Conservation (phyloP, 2,329 filamentous ascomycete species). For the Trichoderma citrinoviride region DNA sequence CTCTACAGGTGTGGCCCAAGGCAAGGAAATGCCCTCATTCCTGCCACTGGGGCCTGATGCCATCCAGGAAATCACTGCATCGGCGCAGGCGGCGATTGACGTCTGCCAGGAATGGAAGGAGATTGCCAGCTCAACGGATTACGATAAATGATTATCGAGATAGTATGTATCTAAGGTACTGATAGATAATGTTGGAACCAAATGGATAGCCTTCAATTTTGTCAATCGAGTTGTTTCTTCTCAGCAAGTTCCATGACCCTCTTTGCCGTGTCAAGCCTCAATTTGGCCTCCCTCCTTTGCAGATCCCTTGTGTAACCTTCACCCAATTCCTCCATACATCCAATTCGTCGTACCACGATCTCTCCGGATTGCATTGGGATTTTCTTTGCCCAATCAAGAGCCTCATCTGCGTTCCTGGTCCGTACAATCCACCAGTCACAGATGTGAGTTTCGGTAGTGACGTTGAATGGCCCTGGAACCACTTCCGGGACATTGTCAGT, state of each 20-base stretch:
- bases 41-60: conserved; percentile 19
- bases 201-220: neutral
- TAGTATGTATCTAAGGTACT: neutral
- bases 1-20: conserved; percentile 11
- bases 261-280: conserved; percentile 19
- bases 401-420: conserved; percentile 31
- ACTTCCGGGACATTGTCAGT: conserved; percentile 24
- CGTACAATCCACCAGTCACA: conserved; percentile 36
- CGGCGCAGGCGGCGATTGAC: conserved; percentile 12
- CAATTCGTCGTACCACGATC: conserved; percentile 29
- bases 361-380: conserved; percentile 30
- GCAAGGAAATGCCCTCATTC: conserved; percentile 13
- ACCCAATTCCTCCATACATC: conserved; percentile 27
- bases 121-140: conserved; percentile 2
- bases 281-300: conserved; percentile 17
- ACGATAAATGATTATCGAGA: neutral
- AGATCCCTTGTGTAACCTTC: conserved; percentile 25
- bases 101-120: conserved; percentile 4
- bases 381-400: conserved; percentile 33
- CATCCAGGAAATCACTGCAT: conserved; percentile 1
- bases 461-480: conserved; percentile 33
- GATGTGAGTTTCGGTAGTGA: conserved; percentile 28
- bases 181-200: neutral
- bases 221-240: neutral
- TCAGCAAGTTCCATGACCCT: conserved; percentile 1